Base-by-base conservation (phyloP, 2,329 filamentous ascomycete species). In the Xylariaceae sp. region DNA sequence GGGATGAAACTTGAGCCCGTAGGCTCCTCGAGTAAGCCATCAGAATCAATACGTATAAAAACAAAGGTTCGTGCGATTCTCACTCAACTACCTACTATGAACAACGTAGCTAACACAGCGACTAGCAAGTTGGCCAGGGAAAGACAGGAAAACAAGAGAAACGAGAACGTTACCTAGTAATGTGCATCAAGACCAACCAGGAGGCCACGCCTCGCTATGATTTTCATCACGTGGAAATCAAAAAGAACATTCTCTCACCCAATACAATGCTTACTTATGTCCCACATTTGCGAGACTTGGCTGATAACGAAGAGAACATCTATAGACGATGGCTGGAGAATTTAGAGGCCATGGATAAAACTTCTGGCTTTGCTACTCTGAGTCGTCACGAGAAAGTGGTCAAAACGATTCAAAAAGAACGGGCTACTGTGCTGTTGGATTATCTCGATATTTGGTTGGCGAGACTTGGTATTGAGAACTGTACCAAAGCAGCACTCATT, bases 251-350 rank as follows among this genome's bases (percentile, higher is more conserved):
- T 37, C 71, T 83, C 32, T 80, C 80, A 0, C 79, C 80, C 3
- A 81, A 83, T 62, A 82, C 80, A 1, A 80, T 80, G 72, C 72
- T 83, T 51, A 81, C 78, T 34, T 84, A 82, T 64, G 79, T 83
- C 11, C 81, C 81, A 11, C 80, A 83, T 65, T 68, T 84, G 49
- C 75, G 79, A 51, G 81, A 84, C 58, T 70, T 84, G 31, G 76
- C 80, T 46, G 76, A 76, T 29, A 75, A 76, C n/a, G 80, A 83
- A 62, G 80, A 82, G 62, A 71, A 72, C 11, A 74, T 77, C 56
- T 83, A 83, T 62, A 76, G 77, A 54, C 67, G 74, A 19, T 84
- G 80, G 80, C 73, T 84, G 9, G 74, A 79, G 58, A 79, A 83
- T 60, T 68, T 84, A 8, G 78, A 82, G 59, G 76, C 75, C 35